These are phyloP conservation scores for Oryza australiensis DNA, from an alignment of 176 grass and related monocot genomes.

Conservation along the genomic window DNA sequence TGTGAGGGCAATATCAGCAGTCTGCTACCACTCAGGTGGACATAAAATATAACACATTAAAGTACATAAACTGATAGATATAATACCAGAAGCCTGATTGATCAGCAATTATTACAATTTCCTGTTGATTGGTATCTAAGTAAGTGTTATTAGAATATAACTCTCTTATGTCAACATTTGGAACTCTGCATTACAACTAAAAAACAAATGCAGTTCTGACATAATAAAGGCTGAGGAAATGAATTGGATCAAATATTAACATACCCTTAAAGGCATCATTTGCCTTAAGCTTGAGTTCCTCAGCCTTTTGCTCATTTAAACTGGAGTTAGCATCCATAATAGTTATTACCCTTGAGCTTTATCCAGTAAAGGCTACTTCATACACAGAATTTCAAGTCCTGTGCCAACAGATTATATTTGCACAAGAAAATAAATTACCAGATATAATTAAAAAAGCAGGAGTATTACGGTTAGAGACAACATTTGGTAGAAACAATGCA, in stretches of 20 bases:
- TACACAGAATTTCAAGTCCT: neutral
- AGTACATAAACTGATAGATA: neutral
- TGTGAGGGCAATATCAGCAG: neutral
- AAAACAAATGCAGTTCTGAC: conserved; percentile 38
- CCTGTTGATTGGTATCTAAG: neutral
- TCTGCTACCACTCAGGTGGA: neutral
- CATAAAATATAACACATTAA: neutral
- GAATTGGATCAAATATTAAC: neutral
- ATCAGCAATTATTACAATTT: conserved; percentile 47
- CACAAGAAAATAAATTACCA: conserved; percentile 25
- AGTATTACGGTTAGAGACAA: neutral
- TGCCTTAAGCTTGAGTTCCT: conserved; percentile 74
- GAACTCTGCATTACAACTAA: conserved; percentile 5
- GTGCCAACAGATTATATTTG: neutral
- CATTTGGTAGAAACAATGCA: neutral
- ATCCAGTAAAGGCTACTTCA: conserved; percentile 1
- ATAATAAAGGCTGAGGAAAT: conserved; percentile 18
- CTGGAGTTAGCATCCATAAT: conserved; percentile 49
- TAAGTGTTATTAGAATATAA: conserved; percentile 36
- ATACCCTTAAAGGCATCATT: conserved; percentile 92
- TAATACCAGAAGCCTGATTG: neutral
- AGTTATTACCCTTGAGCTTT: conserved; percentile 25
- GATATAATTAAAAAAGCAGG: neutral
- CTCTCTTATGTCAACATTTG: conserved; percentile 55
- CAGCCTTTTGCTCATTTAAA: conserved; percentile 62